phyloP scores from a whole-genome alignment of 441 rosid genomes.

The Pelargonium myrrhifolium region DNA sequence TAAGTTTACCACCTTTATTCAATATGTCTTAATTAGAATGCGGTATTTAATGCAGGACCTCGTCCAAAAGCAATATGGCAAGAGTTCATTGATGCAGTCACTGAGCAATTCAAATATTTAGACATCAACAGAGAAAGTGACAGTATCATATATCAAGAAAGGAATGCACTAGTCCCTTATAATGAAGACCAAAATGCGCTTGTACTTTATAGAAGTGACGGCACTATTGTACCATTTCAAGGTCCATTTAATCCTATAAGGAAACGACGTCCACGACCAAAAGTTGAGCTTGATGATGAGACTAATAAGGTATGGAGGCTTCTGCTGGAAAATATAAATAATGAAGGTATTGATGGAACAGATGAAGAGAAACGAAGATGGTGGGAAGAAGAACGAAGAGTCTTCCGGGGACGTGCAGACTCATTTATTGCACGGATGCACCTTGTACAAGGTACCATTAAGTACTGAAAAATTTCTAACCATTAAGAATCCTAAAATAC shows the following conservation, averaged over 20 bases:
- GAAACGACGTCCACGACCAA: conserved; percentile 67
- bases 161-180: conserved; percentile 47
- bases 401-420: conserved; percentile 76
- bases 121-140: conserved; percentile 40
- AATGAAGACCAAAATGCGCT: conserved; percentile 44
- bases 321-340: conserved; percentile 65
- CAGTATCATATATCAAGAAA: conserved; percentile 22
- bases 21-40: conserved; percentile 15
- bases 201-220: conserved; percentile 45
- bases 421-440: conserved; percentile 97
- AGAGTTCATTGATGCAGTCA: conserved; percentile 31
- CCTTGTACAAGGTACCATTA: conserved; percentile 83
- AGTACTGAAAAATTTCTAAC: conserved; percentile 7
- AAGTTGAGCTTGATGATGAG: conserved; percentile 83
- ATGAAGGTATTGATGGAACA: conserved; percentile 43
- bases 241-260: conserved; percentile 26
- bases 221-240: conserved; percentile 43
- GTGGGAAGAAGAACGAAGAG: conserved; percentile 90
- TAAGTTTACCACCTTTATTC: conserved; percentile 6
- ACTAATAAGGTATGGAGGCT: conserved; percentile 83
- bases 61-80: conserved; percentile 36
- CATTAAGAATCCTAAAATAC: conserved; percentile 12
- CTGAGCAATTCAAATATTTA: conserved; percentile 29
- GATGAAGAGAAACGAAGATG: conserved; percentile 38
- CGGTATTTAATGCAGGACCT: conserved; percentile 39